Base-by-base conservation (phyloP, 1,284 basidiomycete species). In the Trichosporon sp. region DNA sequence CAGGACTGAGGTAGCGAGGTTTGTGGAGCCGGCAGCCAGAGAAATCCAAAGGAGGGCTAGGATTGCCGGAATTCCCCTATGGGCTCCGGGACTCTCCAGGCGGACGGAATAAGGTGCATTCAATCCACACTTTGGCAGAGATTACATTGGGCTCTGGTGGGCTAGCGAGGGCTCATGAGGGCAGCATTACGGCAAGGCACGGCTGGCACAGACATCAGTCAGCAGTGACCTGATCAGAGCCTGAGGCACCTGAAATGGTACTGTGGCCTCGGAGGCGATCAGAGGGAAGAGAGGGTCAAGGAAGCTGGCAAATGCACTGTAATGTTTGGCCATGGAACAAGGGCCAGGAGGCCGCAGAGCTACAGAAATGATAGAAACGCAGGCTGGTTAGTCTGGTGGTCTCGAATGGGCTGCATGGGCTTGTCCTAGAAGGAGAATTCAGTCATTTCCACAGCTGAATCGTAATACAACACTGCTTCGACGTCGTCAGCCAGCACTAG, bases 101-200 rank as follows among this genome's bases (percentile, higher is more conserved):
- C 51, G 19, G 51, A 16, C 51, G 51, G 51, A 21, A 21, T 19
- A 54, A 54, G 51, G 51, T 54, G 51, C 51, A 54, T 54, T 51
- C 6, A 51, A 16, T 37, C 35, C 48, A 16, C 48, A 21, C 48
- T 51, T 43, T 11, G 12, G 11, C 11, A 16, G 4, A 16, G 40
- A 11, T 26, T 26, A 26, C 40, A 43, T 43, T 14, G 37, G 26
- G 26, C 26, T 10, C 38, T 1, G 38, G 43, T n/a, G 43, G 43
- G 43, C 14, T 12, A 16, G 4, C 43, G 14, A n/a, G 43, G 43
- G 43, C 5, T 46, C 43, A n/a, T 16, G 43, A 12, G 38, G 38
- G 35, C 35, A 37, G 11, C 40, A 46, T 46, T 4, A 46, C n/a
- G 51, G 51, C 51, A 54, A 19, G 51, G 51, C 51, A 19, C 21